Base-by-base conservation (phyloP, 2,329 filamentous ascomycete species). In the Hypoxylon sp. region DNA sequence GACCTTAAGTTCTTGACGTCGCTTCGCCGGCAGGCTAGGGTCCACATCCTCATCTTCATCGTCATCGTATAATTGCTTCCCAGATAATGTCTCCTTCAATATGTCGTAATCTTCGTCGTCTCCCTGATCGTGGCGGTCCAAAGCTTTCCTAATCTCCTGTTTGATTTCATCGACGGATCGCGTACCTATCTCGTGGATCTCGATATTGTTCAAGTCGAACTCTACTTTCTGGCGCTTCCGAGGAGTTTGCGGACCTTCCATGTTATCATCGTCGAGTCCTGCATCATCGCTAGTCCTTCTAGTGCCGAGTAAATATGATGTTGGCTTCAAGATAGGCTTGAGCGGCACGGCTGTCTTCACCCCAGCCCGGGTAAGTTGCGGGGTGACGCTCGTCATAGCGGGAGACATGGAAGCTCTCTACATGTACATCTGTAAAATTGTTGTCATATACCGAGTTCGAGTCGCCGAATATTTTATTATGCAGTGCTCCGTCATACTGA, bases 71-170 rank as follows among this genome's bases (percentile, higher is more conserved):
- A 79, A 77, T 68, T 81, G 82, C 67, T 86, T 85, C 67, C 84
- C 84, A 59, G 81, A 80, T 61, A 91, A 89, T 4, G 88, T 80
- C 55, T 88, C 84, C 75, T 89, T 90, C 53, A 91, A 79, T n/a
- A 81, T 83, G 70, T 90, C 85, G 77, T 90, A 90, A 37, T 85
- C 86, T 68, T 88, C 86, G 65, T 88, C 87, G 61, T 88, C 85
- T 26, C 87, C 87, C 53, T 82, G 82, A 31, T 83, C 79, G 75
- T 90, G 87, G 46, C 83, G 83, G 67, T 90, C 87, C 10, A 91
- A 80, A 6, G 87, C 86, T 52, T 82, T 83, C 64, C 82, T 81
- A 50, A 90, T 86, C 72, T 88, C 84, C 24, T 82, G 75, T 75
- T 88, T 88, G 63, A 87, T 83, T 54, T 88, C 84, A 5, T 86